A percentile compares a stretch with the other conserved stretches of the same genome.
Conservation (phyloP, 306 rosid species). For the Trifolium dubium region DNA sequence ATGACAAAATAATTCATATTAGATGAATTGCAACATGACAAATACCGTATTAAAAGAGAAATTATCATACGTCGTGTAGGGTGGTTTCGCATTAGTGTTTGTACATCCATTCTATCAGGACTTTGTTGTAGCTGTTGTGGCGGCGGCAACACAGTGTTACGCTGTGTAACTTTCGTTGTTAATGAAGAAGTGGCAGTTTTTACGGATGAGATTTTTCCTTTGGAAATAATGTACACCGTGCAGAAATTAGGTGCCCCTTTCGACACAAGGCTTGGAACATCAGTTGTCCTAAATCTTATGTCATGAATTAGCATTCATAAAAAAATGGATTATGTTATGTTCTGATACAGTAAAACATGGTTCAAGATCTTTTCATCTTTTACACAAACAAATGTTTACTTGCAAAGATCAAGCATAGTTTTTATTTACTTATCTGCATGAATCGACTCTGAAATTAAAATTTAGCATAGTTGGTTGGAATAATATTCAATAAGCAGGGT, state of each 20-base stretch:
- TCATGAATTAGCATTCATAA: neutral
- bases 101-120: conserved; percentile 34
- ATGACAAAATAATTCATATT: neutral
- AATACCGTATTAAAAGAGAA: conserved; percentile 6
- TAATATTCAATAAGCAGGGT: neutral
- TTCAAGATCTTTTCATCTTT: conserved; percentile 2
- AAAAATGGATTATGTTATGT: conserved; percentile 21
- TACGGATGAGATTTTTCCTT: conserved; percentile 70
- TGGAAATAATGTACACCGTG: conserved; percentile 72
- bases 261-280: conserved; percentile 62
- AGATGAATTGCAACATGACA: neutral
- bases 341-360: conserved; percentile 10
- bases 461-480: neutral
- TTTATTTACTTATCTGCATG: no score
- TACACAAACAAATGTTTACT: neutral
- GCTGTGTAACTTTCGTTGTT: conserved; percentile 37
- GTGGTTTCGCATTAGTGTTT: conserved; percentile 22
- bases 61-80: conserved; percentile 42
- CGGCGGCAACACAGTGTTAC: neutral
- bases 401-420: neutral
- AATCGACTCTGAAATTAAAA: no score
- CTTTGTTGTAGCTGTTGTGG: neutral
- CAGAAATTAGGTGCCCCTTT: conserved; percentile 76
- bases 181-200: conserved; percentile 51
- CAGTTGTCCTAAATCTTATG: conserved; percentile 72